Evolutionary conservation across 306 rosid genomes (phyloP), one percentile per base, ranked within the genome.

Genomic region (Bauhinia variegata): DNA sequence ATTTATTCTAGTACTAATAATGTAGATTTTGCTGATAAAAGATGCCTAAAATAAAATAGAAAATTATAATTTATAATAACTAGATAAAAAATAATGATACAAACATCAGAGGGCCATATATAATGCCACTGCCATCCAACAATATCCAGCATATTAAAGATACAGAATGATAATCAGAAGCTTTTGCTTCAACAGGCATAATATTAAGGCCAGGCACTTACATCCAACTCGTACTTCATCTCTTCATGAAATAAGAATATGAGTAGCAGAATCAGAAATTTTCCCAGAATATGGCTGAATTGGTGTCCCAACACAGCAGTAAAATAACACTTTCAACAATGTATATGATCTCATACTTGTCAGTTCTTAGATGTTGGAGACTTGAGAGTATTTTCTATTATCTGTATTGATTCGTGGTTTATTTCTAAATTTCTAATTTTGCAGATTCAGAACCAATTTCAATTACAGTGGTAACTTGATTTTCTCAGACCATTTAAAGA

Each of bases 401-500:
- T 23, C 28, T 23, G 2, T 23, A 23, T 23, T 23, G 28, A 23
- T 23, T 1, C 28, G 28, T 23, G 28, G 28, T 23, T 23, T 23
- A 23, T 23, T 23, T 23, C 28, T 2, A 23, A 23, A 23, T 23
- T 23, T 23, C 28, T 2, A 23, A 23, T 23, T 23, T 23, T 23
- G 28, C 28, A 23, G 28, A 2, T 2, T 23, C 28, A 23, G 28
- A 2, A 23, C 1, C 28, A 23, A 39, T 60, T 8, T n/a, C 28
- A 7, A 6, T 74, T 63, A 84, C 4, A 84, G 67, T 34, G 63
- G 78, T 49, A 84, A 60, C 54, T 78, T 64, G 71, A 80, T 84
- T 73, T 75, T 84, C 54, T 84, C 88, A 60, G 95, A 87, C 97
- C 95, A 91, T 57, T 82, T 80, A 14, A 85, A 82, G 77, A 91